Conservation (phyloP, 2,329 filamentous ascomycete species). For the Lachnellula willkommii region DNA sequence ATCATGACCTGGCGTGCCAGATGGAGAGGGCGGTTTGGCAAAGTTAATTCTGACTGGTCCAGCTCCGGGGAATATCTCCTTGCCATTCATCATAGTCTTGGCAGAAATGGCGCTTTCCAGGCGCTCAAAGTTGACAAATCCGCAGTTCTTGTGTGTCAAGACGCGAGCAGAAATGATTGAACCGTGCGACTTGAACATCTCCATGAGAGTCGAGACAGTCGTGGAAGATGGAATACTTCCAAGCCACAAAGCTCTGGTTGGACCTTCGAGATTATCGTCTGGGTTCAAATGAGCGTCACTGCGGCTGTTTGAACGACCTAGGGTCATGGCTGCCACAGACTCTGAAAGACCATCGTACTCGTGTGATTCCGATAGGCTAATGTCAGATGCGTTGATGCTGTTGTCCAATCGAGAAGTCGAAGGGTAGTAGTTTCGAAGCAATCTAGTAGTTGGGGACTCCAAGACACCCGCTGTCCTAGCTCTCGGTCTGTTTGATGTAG, state of each 20-base stretch:
- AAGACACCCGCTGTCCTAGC: constrained; percentile 88
- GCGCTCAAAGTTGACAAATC: constrained; percentile 95
- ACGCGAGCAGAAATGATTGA: constrained; percentile 87
- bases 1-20: constrained; percentile 82
- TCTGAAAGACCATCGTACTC: constrained; percentile 77
- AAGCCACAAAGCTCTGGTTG: constrained; percentile 91
- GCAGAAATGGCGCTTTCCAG: constrained; percentile 87
- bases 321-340: constrained; percentile 74
- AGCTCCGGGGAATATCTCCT: constrained; percentile 96
- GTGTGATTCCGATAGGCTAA: constrained; percentile 67
- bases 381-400: constrained; percentile 68
- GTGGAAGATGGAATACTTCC: constrained; percentile 97
- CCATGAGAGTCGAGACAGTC: constrained; percentile 87
- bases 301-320: constrained; percentile 61
- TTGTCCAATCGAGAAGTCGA: constrained; percentile 71
- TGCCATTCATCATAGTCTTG: constrained; percentile 83
- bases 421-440: constrained; percentile 69
- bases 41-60: constrained; percentile 95
- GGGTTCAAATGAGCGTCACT: constrained; percentile 63
- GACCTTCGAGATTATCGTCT: constrained; percentile 83
- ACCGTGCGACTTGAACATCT: constrained; percentile 93
- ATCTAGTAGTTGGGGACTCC: constrained; percentile 46
- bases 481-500: constrained; percentile 74
- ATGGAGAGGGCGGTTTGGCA: constrained; percentile 88
- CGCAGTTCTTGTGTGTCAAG: constrained; percentile 96